Percentiles rank a stretch among this genome's conserved stretches.
Conservation (phyloP, 495 filamentous ascomycete species). For the Entonaema liquescens region DNA sequence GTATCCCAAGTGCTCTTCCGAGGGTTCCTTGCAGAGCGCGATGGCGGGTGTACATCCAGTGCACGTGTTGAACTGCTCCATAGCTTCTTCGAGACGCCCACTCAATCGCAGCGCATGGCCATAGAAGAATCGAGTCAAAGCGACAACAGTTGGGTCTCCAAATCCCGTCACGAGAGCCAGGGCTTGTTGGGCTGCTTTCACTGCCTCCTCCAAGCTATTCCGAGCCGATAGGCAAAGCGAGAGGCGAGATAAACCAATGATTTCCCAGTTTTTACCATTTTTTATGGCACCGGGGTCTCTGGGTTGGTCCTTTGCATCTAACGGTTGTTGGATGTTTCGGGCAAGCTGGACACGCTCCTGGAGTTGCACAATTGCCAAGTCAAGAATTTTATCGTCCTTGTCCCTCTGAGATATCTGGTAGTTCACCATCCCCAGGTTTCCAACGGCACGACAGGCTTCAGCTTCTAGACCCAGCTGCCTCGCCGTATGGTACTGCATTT, state of each 20-base stretch:
- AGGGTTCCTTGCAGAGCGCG: constrained; percentile 47
- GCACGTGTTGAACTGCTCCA: constrained; percentile 27
- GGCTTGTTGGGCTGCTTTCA: background rate
- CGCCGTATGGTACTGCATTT: constrained; percentile 40
- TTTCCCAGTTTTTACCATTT: constrained; percentile 18
- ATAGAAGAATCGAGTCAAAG: constrained; percentile 14
- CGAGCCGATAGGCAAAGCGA: constrained; percentile 30
- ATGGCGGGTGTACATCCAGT: constrained; percentile 44
- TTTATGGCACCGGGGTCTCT: background rate
- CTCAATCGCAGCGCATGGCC: constrained; percentile 1
- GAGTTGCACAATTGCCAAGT: constrained; percentile 16
- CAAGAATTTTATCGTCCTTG: constrained; percentile 3
- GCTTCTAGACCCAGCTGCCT: constrained; percentile 25
- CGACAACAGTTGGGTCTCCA: constrained; percentile 2
- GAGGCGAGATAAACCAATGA: constrained; percentile 30
- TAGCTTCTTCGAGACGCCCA: constrained; percentile 22
- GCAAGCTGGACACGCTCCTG: constrained; percentile 19
- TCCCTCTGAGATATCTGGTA: constrained; percentile 41
- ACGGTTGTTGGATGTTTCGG: background rate
- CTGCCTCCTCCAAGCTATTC: constrained; percentile 2
- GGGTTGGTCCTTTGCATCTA: background rate
- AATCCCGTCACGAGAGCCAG: background rate
- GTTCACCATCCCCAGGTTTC: constrained; percentile 48
- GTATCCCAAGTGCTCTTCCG: constrained; percentile 43
- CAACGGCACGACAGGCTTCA: constrained; percentile 46